Evolutionary conservation across 202 grass and related monocot species (phyloP).

Genomic region (Schoenoplectus triqueter): DNA sequence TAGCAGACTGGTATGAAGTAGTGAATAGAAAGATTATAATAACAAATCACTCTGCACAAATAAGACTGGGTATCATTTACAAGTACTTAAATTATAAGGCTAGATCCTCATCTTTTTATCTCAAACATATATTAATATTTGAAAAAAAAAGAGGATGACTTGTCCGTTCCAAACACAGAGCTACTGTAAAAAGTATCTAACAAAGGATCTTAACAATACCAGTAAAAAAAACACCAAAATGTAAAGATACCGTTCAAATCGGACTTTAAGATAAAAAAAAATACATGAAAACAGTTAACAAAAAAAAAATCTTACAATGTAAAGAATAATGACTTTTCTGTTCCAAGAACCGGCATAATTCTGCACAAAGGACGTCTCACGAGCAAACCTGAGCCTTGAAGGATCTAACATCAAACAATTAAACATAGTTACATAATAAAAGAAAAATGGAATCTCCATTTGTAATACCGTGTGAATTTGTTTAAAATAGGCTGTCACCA

Average conservation of each 20-base stretch:
- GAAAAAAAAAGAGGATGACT: neutral
- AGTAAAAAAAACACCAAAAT: constrained; percentile 32
- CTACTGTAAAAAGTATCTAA: neutral
- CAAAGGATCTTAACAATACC: neutral
- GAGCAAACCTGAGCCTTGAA: constrained; percentile 74
- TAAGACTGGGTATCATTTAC: no score
- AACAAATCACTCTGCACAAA: no score
- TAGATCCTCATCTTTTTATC: no score
- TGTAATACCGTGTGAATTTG: neutral
- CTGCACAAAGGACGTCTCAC: constrained; percentile 84
- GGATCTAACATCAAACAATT: constrained; percentile 54
- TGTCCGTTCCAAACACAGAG: neutral
- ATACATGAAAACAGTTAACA: neutral
- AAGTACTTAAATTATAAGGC: no score
- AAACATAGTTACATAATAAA: neutral
- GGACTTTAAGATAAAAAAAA: neutral
- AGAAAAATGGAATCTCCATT: neutral
- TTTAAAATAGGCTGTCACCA: neutral
- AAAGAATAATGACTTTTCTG: constrained; percentile 43
- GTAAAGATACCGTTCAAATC: neutral
- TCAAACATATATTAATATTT: neutral
- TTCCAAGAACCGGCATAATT: constrained; percentile 72
- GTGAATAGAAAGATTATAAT: no score
- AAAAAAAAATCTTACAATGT: constrained; percentile 22
- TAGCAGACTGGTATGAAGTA: no score